A percentile compares a stretch with the other conserved stretches of the same genome.
phyloP scores from a whole-genome alignment of 192 early-diverging fungal species.

The Helicostylum pulchrum region DNA sequence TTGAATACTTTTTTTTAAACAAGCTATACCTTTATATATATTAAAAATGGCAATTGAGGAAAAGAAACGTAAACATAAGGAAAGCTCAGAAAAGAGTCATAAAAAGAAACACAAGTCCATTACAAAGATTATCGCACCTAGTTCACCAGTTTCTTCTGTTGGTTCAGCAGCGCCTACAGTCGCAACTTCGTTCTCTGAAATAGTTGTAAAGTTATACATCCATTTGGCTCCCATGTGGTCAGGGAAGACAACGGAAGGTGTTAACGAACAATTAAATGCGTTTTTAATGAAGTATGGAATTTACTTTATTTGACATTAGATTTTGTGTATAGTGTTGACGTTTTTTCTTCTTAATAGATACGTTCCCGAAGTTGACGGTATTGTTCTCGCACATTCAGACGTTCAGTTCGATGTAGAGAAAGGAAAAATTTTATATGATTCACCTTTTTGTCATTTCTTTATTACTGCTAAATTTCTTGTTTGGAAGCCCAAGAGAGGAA shows the following conservation, averaged over 20 bases:
- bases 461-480: slow-evolving; percentile 67
- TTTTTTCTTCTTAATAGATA: slow-evolving; percentile 47
- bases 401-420: slow-evolving; percentile 54
- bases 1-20: too few species aligned
- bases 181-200: slow-evolving; percentile 29
- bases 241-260: slow-evolving; percentile 52
- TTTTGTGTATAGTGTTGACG: slow-evolving; percentile 18
- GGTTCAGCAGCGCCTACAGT: slow-evolving; percentile 1
- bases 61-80: slow-evolving; percentile 32
- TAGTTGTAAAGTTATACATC: slow-evolving; percentile 45
- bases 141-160: background rate
- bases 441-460: slow-evolving; percentile 78
- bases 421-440: slow-evolving; percentile 76
- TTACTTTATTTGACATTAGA: background rate
- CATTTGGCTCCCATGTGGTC: slow-evolving; percentile 66
- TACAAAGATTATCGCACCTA: slow-evolving; percentile 4
- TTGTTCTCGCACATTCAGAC: slow-evolving; percentile 79
- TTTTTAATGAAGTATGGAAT: slow-evolving; percentile 64
- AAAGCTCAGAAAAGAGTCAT: slow-evolving; percentile 18
- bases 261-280: slow-evolving; percentile 60
- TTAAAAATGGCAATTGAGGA: slow-evolving; percentile 19
- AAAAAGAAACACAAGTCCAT: slow-evolving; percentile 21
- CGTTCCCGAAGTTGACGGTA: slow-evolving; percentile 82
- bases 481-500: slow-evolving; percentile 74
- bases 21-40: too few species aligned